phyloP scores from a whole-genome alignment of 2,329 filamentous ascomycete species.

The Elsinoe perseae region DNA sequence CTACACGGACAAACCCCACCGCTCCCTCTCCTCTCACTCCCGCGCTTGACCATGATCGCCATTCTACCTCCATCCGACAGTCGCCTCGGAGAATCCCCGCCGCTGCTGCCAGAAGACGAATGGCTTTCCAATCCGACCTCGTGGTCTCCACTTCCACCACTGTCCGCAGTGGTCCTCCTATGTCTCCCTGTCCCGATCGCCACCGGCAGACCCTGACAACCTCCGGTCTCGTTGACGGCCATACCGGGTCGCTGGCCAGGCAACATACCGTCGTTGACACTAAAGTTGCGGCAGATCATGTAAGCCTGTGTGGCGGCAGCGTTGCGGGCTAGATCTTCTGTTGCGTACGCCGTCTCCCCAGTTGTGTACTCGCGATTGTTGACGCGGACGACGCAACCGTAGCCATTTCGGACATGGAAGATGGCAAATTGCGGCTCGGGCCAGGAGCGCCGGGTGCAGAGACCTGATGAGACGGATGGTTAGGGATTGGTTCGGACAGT shows the following conservation, averaged over 20 bases:
- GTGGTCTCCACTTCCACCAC: not conserved
- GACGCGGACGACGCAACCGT: constrained; percentile 83
- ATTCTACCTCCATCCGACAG: not conserved
- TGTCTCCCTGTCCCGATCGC: constrained; percentile 53
- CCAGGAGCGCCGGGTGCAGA: constrained; percentile 93
- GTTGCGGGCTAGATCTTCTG: constrained; percentile 76
- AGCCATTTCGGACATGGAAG: constrained; percentile 65
- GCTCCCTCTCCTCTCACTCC: constrained; percentile 3
- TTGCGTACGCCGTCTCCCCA: constrained; percentile 67
- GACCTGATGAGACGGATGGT: constrained; percentile 49
- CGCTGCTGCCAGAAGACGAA: constrained; percentile 9
- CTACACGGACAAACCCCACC: constrained; percentile 8
- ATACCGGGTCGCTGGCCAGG: constrained; percentile 49
- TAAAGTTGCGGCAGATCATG: constrained; percentile 97
- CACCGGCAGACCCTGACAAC: constrained; percentile 53
- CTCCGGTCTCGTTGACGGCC: constrained; percentile 35
- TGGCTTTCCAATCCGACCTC: not conserved
- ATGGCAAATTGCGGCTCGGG: constrained; percentile 82
- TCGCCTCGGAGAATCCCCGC: constrained; percentile 1
- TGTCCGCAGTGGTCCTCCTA: constrained; percentile 3
- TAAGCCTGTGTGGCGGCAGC: constrained; percentile 93
- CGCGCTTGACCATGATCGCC: not conserved
- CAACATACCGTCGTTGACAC: constrained; percentile 88
- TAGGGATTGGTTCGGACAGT: not conserved
- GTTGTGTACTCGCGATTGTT: constrained; percentile 97